Percentiles rank a stretch among this genome's conserved stretches.
Evolutionary conservation across 257 asterid species (phyloP).

Genomic region (Solanum sejunctum): DNA sequence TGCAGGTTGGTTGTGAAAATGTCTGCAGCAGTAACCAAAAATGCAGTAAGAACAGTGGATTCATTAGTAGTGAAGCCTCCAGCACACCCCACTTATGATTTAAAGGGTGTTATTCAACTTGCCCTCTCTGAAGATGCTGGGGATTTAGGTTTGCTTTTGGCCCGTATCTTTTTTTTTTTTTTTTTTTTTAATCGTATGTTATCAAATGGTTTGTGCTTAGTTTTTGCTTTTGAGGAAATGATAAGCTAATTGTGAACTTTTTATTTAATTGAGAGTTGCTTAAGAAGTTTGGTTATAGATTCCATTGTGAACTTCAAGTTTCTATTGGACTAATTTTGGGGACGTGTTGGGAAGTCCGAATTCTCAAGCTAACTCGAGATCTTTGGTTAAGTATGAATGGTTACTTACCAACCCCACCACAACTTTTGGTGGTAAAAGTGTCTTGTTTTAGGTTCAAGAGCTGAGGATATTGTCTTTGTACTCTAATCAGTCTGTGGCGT

Average conservation of each 20-base stretch:
- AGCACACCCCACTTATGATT: slow-evolving; percentile 85
- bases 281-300: neutral
- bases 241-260: neutral
- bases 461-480: neutral
- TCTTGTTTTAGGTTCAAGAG: neutral
- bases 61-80: slow-evolving; percentile 60
- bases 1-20: slow-evolving; percentile 61
- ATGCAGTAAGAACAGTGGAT: slow-evolving; percentile 5
- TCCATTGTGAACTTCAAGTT: neutral
- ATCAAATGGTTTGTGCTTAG: slow-evolving; percentile 10
- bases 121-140: slow-evolving; percentile 99
- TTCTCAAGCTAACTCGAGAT: neutral
- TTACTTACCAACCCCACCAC: neutral
- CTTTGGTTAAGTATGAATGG: neutral
- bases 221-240: neutral
- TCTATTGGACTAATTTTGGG: neutral
- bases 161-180: neutral
- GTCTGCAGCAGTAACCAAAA: slow-evolving; percentile 36
- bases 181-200: neutral
- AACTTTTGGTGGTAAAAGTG: neutral
- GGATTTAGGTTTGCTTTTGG: slow-evolving; percentile 44
- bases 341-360: neutral
- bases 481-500: neutral
- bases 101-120: slow-evolving; percentile 62
- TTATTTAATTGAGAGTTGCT: neutral